Base-by-base conservation (phyloP, 2,329 filamentous ascomycete species). In the Fusarium sp. region DNA sequence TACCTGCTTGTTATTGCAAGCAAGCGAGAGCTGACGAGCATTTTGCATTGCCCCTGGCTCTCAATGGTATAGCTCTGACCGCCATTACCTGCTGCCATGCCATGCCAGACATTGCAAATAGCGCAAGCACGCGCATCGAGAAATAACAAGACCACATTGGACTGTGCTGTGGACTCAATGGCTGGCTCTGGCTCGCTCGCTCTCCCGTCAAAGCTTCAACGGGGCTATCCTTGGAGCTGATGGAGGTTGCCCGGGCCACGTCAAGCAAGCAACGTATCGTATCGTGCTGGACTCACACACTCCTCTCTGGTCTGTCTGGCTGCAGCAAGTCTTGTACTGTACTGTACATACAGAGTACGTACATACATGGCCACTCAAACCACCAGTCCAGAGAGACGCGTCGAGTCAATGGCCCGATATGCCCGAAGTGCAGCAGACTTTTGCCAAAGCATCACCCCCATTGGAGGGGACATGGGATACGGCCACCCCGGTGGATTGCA, bases 371-470 rank as follows among this genome's bases (percentile, higher is more conserved):
- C 63, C 67, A 66, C 64, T 72, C 49, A 58, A 63, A 42, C 60
- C 69, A 67, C 35, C 63, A 69, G 58, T 60, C 47, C 65, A 66
- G 47, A 64, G 49, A 70, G 58, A 49, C 49, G 51, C 42, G 59
- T 68, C 56, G 69, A 77, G 74, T 57, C 60, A 74, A 71, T 78
- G 75, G 73, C 65, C 71, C 75, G 73, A 78, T 66, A 68, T 63
- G 66, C 63, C 73, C 63, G 67, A 78, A 74, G 61, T 76, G 74
- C 61, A 70, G 75, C 77, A 79, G 73, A 75, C 69, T 79, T 76
- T 77, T 77, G 77, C 60, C 66, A 56, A 65, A 72, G 67, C 45
- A 64, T 45, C 63, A 72, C 66, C 73, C 75, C 77, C 74, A 79
- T 79, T 79, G 77, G 77, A 78, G 69, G 68, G 67, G 57, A 58